These are phyloP conservation scores for Fusarium concolor DNA, from an alignment of 2,329 filamentous ascomycete species.

Conservation along the genomic window DNA sequence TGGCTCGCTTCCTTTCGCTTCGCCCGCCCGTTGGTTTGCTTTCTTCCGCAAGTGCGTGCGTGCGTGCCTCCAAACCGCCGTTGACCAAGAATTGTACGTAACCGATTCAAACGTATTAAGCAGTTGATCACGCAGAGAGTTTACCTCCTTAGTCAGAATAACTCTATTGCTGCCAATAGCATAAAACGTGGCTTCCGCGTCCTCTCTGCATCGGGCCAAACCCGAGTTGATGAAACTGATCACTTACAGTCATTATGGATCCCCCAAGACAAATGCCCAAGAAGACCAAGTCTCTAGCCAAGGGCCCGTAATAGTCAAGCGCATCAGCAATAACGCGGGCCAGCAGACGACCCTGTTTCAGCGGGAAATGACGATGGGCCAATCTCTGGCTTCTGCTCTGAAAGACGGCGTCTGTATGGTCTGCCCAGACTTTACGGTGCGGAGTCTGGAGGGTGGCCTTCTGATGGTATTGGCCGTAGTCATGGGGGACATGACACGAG, in stretches of 20 bases:
- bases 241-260: neutral
- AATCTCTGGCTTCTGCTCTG: constrained; percentile 40
- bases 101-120: constrained; percentile 14
- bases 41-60: constrained; percentile 8
- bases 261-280: no score
- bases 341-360: constrained; percentile 48
- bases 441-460: constrained; percentile 24
- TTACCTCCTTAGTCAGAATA: constrained; percentile 26
- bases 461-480: constrained; percentile 31
- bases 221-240: neutral
- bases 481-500: constrained; percentile 38
- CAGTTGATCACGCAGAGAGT: constrained; percentile 10
- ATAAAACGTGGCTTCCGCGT: constrained; percentile 10
- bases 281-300: constrained; percentile 2
- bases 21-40: neutral
- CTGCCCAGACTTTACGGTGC: constrained; percentile 40
- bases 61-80: constrained; percentile 3
- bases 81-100: neutral
- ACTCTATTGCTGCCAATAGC: constrained; percentile 20
- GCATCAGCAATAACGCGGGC: constrained; percentile 35
- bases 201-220: neutral
- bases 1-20: neutral
- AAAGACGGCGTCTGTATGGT: constrained; percentile 26
- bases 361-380: constrained; percentile 47
- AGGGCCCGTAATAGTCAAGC: constrained; percentile 22